Conservation (phyloP, 352 stramenopile species). For the Globisporangium polare region DNA sequence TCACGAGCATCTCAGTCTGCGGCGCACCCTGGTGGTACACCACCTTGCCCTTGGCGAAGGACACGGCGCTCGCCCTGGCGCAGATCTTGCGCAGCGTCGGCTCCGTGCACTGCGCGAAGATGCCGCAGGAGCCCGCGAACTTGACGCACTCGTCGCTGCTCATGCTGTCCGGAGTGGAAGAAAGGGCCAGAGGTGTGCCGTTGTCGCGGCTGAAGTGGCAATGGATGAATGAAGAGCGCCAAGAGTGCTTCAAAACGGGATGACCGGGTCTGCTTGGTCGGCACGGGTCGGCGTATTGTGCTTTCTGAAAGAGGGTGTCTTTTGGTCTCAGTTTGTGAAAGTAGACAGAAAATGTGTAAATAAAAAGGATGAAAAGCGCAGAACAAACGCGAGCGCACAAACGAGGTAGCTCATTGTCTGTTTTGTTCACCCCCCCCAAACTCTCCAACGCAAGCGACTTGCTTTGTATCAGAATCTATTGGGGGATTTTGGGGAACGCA, state of each 20-base stretch:
- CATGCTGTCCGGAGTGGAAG: conserved; percentile 17
- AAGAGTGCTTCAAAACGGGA: background rate
- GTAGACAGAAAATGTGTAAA: too few relatives aligned
- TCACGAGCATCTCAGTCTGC: conserved; percentile 79
- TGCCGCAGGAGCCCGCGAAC: conserved; percentile 55
- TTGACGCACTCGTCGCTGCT: conserved; percentile 58
- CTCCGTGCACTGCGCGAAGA: conserved; percentile 84
- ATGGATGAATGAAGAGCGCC: conserved; percentile 8
- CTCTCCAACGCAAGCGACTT: too few relatives aligned
- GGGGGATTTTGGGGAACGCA: too few relatives aligned
- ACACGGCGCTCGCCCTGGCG: conserved; percentile 49
- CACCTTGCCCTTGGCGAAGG: conserved; percentile 68
- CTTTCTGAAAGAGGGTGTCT: too few relatives aligned
- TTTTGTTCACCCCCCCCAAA: too few relatives aligned
- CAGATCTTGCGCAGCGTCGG: conserved; percentile 79
- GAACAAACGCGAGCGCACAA: too few relatives aligned
- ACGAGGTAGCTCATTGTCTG: too few relatives aligned
- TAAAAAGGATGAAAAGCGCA: too few relatives aligned
- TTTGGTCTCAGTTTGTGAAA: too few relatives aligned
- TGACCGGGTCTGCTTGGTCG: conserved; percentile 7
- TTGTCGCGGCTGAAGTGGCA: conserved; percentile 17
- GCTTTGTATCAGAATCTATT: too few relatives aligned
- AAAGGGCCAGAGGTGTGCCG: background rate
- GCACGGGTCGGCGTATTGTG: background rate
- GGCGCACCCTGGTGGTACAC: conserved; percentile 78